A percentile compares a stretch with the other conserved stretches of the same genome.
phyloP scores from a whole-genome alignment of 306 rosid species.

The Adenanthera pavonina region DNA sequence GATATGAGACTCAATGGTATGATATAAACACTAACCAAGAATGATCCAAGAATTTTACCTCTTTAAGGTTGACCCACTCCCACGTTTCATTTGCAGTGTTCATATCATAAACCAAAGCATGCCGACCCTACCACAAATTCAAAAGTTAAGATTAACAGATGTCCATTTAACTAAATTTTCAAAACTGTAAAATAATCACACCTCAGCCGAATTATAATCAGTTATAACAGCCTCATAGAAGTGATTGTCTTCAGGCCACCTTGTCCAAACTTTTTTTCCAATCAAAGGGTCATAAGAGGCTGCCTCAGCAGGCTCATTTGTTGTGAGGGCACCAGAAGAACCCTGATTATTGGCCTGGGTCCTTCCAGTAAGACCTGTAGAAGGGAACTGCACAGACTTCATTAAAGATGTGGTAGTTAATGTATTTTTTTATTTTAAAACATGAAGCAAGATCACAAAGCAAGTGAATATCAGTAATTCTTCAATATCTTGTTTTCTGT shows the following conservation, averaged over 20 bases:
- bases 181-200: constrained; percentile 35
- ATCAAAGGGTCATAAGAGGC: constrained; percentile 53
- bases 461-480: constrained; percentile 2
- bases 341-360: constrained; percentile 57
- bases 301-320: constrained; percentile 56
- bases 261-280: constrained; percentile 84
- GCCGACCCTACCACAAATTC: constrained; percentile 59
- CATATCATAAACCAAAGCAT: constrained; percentile 83
- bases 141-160: neutral
- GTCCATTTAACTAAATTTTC: constrained; percentile 25
- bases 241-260: constrained; percentile 94
- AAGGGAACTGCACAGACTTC: constrained; percentile 65
- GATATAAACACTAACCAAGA: neutral
- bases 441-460: constrained; percentile 27
- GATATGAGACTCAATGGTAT: constrained; percentile 18
- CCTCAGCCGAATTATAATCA: constrained; percentile 65
- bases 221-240: constrained; percentile 88
- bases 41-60: constrained; percentile 50
- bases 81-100: constrained; percentile 72
- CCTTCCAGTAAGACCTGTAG: constrained; percentile 55
- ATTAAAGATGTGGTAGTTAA: constrained; percentile 48
- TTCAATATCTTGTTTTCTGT: constrained; percentile 2
- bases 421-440: constrained; percentile 16
- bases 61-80: constrained; percentile 91
- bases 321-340: constrained; percentile 51